A percentile compares a stretch with the other conserved stretches of the same genome.
phyloP scores from a whole-genome alignment of 805 yeast genomes.

The Saccharomycopsis oosterbeekiorum region DNA sequence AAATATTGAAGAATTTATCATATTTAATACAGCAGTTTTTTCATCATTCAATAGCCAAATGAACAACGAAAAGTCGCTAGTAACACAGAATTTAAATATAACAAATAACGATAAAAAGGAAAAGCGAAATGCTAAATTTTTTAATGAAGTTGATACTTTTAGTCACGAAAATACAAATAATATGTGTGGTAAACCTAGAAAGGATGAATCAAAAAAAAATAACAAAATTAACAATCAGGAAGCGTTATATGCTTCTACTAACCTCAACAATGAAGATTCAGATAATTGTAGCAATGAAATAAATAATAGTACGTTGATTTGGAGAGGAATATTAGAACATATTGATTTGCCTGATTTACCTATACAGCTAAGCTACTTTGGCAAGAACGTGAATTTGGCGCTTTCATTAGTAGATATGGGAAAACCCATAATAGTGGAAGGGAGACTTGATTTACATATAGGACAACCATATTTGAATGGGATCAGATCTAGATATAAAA shows the following conservation, averaged over 20 bases:
- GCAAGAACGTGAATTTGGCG: constrained; percentile 11
- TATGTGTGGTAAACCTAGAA: background rate
- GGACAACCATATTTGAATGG: constrained; percentile 51
- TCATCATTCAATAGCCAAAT: background rate
- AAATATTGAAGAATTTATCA: background rate
- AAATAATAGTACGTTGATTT: background rate
- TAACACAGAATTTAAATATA: no score
- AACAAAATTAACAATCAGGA: constrained; percentile 16
- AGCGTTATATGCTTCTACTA: no score
- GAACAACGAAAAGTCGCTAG: background rate
- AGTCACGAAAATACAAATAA: background rate
- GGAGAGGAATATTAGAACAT: constrained; percentile 4
- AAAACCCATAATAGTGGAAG: constrained; percentile 40
- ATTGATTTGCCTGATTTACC: constrained; percentile 1
- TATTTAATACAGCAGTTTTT: background rate
- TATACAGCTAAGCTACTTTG: constrained; percentile 1
- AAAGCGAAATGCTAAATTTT: no score
- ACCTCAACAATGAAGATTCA: no score
- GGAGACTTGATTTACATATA: constrained; percentile 43
- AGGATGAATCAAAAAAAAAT: background rate
- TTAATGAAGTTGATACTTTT: no score
- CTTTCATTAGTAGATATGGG: constrained; percentile 22
- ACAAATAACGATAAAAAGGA: no score
- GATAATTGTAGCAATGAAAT: no score
- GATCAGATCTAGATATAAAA: constrained; percentile 21